Base-by-base conservation (phyloP, 2,329 filamentous ascomycete species). In the Exophiala alcalophila region DNA sequence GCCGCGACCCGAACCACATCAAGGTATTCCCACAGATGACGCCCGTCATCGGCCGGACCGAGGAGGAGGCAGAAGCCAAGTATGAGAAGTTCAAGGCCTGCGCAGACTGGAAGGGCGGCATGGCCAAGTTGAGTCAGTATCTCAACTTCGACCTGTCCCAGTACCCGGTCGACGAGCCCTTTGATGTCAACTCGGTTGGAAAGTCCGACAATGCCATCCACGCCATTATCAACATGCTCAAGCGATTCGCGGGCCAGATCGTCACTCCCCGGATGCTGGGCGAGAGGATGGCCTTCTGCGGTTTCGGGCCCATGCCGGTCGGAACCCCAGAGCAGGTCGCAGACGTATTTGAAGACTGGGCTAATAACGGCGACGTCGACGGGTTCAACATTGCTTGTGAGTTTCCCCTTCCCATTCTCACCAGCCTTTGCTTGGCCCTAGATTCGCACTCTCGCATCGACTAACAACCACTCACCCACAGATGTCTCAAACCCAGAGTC, bases 351-450 rank as follows among this genome's bases (percentile, higher is more conserved):
- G 80, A 86, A 61, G 62, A 67, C 0, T 87, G 83, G 82, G 68
- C 85, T 0, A 57, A 67, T 5, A 81, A 85, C 58, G 81, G 79
- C 0, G 83, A 84, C 53, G 75, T 86, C 1, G 83, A 87, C 58
- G 83, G 83, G 0, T 88, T 88, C 62, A 88, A 87, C n/a, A n/a
- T n/a, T n/a, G n/a, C n/a, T n/a, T n/a, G 86, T 50, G 77, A n/a
- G n/a, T n/a, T n/a, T n/a, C n/a, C n/a, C n/a, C n/a, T n/a, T n/a
- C n/a, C n/a, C n/a, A n/a, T n/a, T n/a, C n/a, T n/a, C n/a, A n/a
- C n/a, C n/a, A n/a, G 77, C 78, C 78, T 0, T 64, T 83, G n/a
- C 80, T 81, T 55, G 82, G 81, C 0, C 74, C 77, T 43, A 80
- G 79, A 0, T 86, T 85, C 63, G 75, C 80, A 45, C n/a, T n/a